Base-by-base conservation (phyloP, 1,284 basidiomycete species). In the Cystobasidium pallidum region DNA sequence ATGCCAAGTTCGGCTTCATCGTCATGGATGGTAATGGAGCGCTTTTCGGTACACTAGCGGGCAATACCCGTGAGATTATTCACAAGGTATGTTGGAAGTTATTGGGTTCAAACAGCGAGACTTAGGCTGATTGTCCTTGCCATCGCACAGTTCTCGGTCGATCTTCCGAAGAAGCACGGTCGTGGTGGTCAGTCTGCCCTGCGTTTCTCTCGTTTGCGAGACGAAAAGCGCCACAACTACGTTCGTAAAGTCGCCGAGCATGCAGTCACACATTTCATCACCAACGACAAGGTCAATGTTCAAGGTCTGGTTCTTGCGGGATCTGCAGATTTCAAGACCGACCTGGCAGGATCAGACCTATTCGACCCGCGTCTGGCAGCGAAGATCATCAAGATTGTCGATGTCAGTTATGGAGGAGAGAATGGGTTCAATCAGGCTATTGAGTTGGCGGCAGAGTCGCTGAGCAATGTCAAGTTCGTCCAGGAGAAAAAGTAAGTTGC, bases 141-240 rank as follows among this genome's bases (percentile, higher is more conserved):
- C 39, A 26, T 36, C 17, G 28, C 8, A 51, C 72, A 74, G 72
- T 96, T 99, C 84, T 94, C 91, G 43, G 96, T 99, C 80, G 96
- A 99, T 83, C 86, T 99, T 24, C 96, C 96, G 63, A 99, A 99
- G 86, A 99, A 99, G 86, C 96, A 99, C 75, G 78, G 79, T 21
- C 95, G 96, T 87, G 96, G 96, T 89, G 96, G 96, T 84, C 96
- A 99, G 83, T 99, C 96, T 74, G 96, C 96, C 34, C 86, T 99
- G 66, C 96, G 96, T 91, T 99, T 99, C 88, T 92, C 95, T 49
- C 95, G 96, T 87, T 88, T 99, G 72, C 91, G 96, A 82, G 96
- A 98, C 80, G 96, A 99, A 84, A 97, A 97, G 80, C 89, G 96
- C 71, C 95, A 99, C 88, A 99, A 99, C 83, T 99, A 99, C 81